phyloP scores from a whole-genome alignment of 805 yeast genomes.

The Metschnikowia noctiluminum region DNA sequence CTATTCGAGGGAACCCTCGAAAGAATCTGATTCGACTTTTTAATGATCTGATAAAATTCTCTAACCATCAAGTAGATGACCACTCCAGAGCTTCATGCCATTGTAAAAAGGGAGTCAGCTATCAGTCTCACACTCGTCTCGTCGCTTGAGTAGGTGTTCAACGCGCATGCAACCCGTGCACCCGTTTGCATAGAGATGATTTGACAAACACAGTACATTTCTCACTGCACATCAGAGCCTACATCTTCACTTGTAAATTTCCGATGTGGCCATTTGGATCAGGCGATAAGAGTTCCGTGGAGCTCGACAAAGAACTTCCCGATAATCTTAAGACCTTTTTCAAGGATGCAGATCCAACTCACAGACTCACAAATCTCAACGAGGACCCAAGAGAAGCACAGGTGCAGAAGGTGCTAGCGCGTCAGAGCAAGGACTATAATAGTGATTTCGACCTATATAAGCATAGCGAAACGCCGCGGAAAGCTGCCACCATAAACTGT shows the following conservation, averaged over 20 bases:
- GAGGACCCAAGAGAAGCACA: slow-evolving; percentile 23
- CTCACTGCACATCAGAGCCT: not conserved
- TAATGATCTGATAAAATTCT: no score
- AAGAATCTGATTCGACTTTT: slow-evolving; percentile 22
- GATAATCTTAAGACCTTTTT: slow-evolving; percentile 31
- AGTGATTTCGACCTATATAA: slow-evolving; percentile 33
- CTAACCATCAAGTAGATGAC: no score
- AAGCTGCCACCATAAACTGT: slow-evolving; percentile 35
- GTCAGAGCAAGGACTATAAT: slow-evolving; percentile 17
- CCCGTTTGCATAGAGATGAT: not conserved
- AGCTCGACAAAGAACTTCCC: slow-evolving; percentile 34
- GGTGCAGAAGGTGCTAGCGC: slow-evolving; percentile 26
- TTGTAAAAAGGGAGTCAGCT: no score
- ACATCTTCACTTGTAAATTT: no score
- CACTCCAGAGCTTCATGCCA: no score
- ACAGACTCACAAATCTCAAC: not conserved
- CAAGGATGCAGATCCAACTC: slow-evolving; percentile 29
- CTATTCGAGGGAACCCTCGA: slow-evolving; percentile 40
- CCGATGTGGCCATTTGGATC: slow-evolving; percentile 14
- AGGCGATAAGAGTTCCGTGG: slow-evolving; percentile 16
- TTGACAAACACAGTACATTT: not conserved
- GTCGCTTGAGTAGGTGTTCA: not conserved
- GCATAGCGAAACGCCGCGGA: slow-evolving; percentile 21
- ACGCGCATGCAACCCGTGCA: slow-evolving; percentile 11
- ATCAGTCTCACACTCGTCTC: no score